phyloP scores from a whole-genome alignment of 352 stramenopile genomes.

The Lagenidium sp. region DNA sequence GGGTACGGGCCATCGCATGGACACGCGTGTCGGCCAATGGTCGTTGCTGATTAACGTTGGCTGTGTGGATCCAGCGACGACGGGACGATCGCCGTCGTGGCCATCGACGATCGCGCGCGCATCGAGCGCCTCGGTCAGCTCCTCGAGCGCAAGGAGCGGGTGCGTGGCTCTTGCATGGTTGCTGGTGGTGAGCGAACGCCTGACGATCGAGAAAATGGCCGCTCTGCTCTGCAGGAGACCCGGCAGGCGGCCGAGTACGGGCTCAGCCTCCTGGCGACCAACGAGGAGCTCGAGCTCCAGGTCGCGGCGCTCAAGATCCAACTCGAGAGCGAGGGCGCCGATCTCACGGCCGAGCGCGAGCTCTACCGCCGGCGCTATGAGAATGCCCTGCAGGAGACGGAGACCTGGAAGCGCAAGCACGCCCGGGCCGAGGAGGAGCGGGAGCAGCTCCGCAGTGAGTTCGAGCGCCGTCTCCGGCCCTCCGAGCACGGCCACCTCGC shows the following conservation, averaged over 20 bases:
- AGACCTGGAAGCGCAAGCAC: conserved; percentile 64
- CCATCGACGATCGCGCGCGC: conserved; percentile 40
- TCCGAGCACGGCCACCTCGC: too few relatives aligned
- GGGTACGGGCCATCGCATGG: conserved; percentile 19
- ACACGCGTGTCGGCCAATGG: not conserved
- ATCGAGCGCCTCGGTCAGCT: conserved; percentile 30
- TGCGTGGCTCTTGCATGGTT: conserved; percentile 7
- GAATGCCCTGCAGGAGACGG: conserved; percentile 45
- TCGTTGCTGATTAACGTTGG: not conserved
- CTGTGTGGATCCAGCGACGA: conserved; percentile 30
- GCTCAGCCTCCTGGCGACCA: conserved; percentile 57
- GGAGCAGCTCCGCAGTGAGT: conserved; percentile 34
- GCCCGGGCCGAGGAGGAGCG: conserved; percentile 46
- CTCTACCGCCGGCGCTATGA: conserved; percentile 50
- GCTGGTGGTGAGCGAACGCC: conserved; percentile 1
- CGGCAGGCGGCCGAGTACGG: conserved; percentile 73
- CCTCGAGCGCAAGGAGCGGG: conserved; percentile 41
- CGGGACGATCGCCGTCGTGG: conserved; percentile 29
- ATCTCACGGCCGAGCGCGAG: conserved; percentile 54
- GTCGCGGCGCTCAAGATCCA: conserved; percentile 65
- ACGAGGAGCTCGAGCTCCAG: conserved; percentile 69
- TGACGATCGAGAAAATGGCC: not conserved
- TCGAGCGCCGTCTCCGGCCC: too few relatives aligned
- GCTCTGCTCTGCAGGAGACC: too few relatives aligned
- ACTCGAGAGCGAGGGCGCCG: conserved; percentile 47